phyloP scores from a whole-genome alignment of 192 early-diverging fungal genomes.

The Gamsiella multidivaricata region DNA sequence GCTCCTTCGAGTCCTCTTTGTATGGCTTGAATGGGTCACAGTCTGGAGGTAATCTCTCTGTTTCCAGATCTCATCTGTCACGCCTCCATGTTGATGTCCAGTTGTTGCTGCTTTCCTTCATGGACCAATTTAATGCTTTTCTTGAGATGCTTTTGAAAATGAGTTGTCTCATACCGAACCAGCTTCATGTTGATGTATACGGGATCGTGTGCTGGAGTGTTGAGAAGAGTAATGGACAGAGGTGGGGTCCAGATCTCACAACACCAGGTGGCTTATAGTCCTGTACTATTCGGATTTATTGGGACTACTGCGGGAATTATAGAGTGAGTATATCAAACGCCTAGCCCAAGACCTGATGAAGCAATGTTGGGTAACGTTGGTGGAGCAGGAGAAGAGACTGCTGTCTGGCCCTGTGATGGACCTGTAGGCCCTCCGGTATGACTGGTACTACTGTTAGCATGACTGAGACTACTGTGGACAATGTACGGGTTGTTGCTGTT shows the following conservation, averaged over 20 bases:
- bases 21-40: too few relatives aligned
- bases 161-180: slow-evolving; percentile 15
- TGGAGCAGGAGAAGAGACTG: neutral
- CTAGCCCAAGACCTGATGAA: slow-evolving; percentile 29
- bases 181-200: slow-evolving; percentile 28
- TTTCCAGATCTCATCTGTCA: too few relatives aligned
- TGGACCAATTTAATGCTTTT: neutral
- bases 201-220: neutral
- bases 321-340: neutral
- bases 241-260: neutral
- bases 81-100: neutral
- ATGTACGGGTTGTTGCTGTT: slow-evolving; percentile 20
- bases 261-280: neutral
- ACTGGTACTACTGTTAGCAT: neutral
- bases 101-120: neutral
- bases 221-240: neutral
- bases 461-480: neutral
- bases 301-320: too few relatives aligned
- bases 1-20: too few relatives aligned
- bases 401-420: neutral
- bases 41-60: too few relatives aligned
- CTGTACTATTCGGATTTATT: too few relatives aligned
- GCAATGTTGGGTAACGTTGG: slow-evolving; percentile 40
- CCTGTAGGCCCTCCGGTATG: neutral
- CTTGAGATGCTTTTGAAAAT: neutral